Evolutionary conservation across 768 basidiomycete species (phyloP), one percentile per base, ranked within the genome.

Genomic region (Suillus subalutaceus): DNA sequence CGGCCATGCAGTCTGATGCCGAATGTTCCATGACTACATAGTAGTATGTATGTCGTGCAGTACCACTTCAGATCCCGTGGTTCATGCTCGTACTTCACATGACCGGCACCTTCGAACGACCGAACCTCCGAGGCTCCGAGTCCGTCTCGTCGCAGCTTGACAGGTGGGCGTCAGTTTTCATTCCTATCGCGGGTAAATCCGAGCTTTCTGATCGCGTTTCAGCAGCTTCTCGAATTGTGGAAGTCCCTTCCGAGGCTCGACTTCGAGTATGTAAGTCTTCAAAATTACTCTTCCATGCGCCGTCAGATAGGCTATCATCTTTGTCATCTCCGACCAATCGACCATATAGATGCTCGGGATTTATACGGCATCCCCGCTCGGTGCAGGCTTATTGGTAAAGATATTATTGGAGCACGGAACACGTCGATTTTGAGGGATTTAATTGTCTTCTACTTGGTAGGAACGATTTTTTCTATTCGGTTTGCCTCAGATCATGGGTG

Each of bases 191-290:
- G 55, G 32, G 55, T 32, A 56, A 35, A n/a, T 35, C 8, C 9
- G 58, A 59, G 26, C 38, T 41, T 59, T 41, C 57, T 58, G 38
- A 40, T 64, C 63, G 26, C 23, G 41, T 63, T 37, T 44, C 23
- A 43, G 64, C 38, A 41, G 18, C 35, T 59, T 59, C 58, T 41
- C 58, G 58, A 59, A 59, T 4, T 30, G 2, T 18, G 16, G 52
- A 53, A 53, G 4, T 26, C 15, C 26, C 53, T 46, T 6, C 20
- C 55, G 32, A 20, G 53, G 1, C 32, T 20, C 32, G 55, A 35
- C 6, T 37, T 13, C 32, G 20, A 35, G 32, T 20, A 32, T 55
- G 53, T 20, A 55, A 32, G 55, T 56, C 10, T 55, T 6, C 18
- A 32, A 4, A 55, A 20, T 20, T 12, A 3, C 52, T 30, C 52